Base-by-base conservation (phyloP, 495 filamentous ascomycete species). In the Penicillium soppii region DNA sequence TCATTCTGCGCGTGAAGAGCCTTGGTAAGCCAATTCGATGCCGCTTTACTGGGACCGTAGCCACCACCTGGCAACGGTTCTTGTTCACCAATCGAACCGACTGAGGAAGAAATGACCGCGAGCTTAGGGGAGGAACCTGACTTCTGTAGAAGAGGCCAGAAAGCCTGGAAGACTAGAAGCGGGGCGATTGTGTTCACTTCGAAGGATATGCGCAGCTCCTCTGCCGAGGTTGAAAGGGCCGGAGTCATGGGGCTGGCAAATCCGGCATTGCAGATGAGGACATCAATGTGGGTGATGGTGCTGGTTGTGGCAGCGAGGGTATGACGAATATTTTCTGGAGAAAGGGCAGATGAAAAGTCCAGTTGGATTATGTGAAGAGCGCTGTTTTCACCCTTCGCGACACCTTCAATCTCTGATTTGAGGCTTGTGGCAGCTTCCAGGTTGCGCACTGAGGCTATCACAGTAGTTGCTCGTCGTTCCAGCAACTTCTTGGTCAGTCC, bases 181-280 rank as follows among this genome's bases (percentile, higher is more conserved):
- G 62, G 53, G 3, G 65, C 70, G 27, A 67, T 57, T 29, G 60
- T 59, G 54, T 80, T 79, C 54, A 72, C 57, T 12, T 68, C 58
- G 39, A 76, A 54, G 44, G 67, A 56, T 13, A 62, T 29, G 26
- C 55, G 65, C 3, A 76, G 29, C 3, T 62, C 58, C 9, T 53
- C 53, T 7, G 64, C 54, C 5, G 48, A 29, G n/a, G 53, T 56
- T 3, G 38, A 45, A 19, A 56, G 53, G 2, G 62, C 43, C 8
- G 53, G 47, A 25, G 53, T 43, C 43, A 65, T 42, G 16, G 53
- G 47, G 32, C 45, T 48, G n/a, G 47, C 37, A 13, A 58, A 39
- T 10, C 72, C 79, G 1, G 79, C 78, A 50, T 82, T 82, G 48
- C 75, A 72, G 41, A 83, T 66, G 13, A 82, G 70, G 17, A 77